Conservation (phyloP, 306 rosid species). For the Dryas alaskensis region DNA sequence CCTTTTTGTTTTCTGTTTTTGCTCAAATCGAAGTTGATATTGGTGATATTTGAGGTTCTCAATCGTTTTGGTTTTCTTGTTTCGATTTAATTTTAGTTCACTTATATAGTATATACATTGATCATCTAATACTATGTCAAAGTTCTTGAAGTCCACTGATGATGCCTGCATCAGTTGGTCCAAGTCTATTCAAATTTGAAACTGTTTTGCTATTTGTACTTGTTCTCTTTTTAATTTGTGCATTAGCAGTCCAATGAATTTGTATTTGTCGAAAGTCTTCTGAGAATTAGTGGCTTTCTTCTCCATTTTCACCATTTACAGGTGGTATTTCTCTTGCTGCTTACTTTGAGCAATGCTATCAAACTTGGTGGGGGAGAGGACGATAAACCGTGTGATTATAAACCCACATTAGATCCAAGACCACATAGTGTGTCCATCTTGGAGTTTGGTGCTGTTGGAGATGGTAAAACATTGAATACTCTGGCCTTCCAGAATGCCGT, state of each 20-base stretch:
- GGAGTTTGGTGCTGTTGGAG: constrained; percentile 98
- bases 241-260: neutral
- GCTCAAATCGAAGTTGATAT: neutral
- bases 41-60: constrained; percentile 3
- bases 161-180: neutral
- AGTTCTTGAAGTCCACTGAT: neutral
- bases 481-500: constrained; percentile 95
- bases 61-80: neutral
- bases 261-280: neutral
- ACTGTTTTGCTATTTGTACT: neutral
- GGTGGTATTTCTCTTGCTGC: constrained; percentile 76
- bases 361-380: constrained; percentile 41
- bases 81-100: constrained; percentile 2
- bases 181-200: neutral
- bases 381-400: constrained; percentile 51
- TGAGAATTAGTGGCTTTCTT: constrained; percentile 32
- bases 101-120: constrained; percentile 4
- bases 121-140: neutral
- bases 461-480: constrained; percentile 85
- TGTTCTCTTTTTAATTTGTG: neutral
- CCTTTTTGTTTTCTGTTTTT: neutral
- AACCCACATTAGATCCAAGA: constrained; percentile 55
- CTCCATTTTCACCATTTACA: constrained; percentile 29
- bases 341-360: constrained; percentile 65
- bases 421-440: constrained; percentile 90